These are phyloP conservation scores for Amanita rubescens DNA, from an alignment of 768 basidiomycete species.

Conservation along the genomic window DNA sequence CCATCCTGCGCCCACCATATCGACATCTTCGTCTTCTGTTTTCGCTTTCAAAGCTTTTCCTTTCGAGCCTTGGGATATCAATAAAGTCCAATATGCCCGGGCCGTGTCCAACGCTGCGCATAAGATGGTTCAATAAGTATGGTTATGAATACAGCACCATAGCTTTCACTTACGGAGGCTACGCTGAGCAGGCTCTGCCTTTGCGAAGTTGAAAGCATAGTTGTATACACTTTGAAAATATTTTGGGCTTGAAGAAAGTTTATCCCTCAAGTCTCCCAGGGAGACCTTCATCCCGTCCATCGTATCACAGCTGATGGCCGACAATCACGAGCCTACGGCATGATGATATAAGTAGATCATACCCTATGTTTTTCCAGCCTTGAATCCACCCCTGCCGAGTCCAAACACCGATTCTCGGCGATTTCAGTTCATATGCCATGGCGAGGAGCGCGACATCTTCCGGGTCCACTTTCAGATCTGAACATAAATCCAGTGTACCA, in stretches of 20 bases:
- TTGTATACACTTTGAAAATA: constrained; percentile 79
- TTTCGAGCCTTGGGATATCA: constrained; percentile 63
- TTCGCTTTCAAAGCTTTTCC: constrained; percentile 52
- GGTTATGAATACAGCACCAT: neutral
- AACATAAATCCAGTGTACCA: constrained; percentile 73
- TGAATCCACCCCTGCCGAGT: constrained; percentile 64
- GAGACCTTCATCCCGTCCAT: constrained; percentile 51
- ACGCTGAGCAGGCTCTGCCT: constrained; percentile 59
- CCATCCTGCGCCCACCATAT: constrained; percentile 54
- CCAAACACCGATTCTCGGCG: constrained; percentile 69
- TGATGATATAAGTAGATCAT: neutral
- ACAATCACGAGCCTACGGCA: neutral
- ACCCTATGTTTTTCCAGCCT: constrained; percentile 75
- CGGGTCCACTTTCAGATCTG: constrained; percentile 61
- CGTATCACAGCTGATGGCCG: constrained; percentile 50
- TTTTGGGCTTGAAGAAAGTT: constrained; percentile 52
- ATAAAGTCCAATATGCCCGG: constrained; percentile 69
- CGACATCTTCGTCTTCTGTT: constrained; percentile 32
- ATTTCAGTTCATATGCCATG: constrained; percentile 75
- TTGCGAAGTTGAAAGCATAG: constrained; percentile 76
- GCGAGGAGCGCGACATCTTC: constrained; percentile 81
- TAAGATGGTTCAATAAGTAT: neutral
- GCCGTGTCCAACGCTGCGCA: constrained; percentile 45
- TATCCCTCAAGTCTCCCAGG: constrained; percentile 46
- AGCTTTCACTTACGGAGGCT: constrained; percentile 54